Conservation (phyloP, 2,329 filamentous ascomycete species). For the Sclerotinia minor region DNA sequence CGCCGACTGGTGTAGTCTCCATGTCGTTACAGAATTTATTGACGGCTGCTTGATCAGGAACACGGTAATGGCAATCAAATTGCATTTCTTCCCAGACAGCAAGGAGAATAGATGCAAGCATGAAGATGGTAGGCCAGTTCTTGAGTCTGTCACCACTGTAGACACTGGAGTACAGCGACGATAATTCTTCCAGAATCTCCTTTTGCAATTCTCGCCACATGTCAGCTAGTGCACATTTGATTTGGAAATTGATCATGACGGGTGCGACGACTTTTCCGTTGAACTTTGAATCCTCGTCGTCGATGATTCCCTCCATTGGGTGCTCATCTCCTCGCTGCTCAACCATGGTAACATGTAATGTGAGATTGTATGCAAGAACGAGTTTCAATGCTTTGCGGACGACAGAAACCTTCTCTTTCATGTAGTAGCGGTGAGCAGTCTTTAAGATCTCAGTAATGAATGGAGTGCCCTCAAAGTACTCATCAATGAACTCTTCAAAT, state of each 20-base stretch:
- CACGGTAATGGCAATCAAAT: conserved; percentile 95
- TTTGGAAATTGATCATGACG: conserved; percentile 99
- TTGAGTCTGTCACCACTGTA: conserved; percentile 97
- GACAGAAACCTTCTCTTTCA: conserved; percentile 81
- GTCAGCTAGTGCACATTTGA: conserved; percentile 94
- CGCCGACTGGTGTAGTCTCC: conserved; percentile 93
- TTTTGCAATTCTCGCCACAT: conserved; percentile 99
- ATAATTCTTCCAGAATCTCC: conserved; percentile 92
- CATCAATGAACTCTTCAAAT: conserved; percentile 91
- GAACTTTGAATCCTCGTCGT: conserved; percentile 83
- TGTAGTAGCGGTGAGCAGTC: conserved; percentile 91
- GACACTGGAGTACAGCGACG: conserved; percentile 89
- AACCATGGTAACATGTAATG: conserved; percentile 90
- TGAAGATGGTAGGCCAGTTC: conserved; percentile 99
- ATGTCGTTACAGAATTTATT: conserved; percentile 96
- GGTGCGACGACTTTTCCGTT: conserved; percentile 88
- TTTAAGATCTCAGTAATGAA: conserved; percentile 96
- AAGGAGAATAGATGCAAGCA: conserved; percentile 88
- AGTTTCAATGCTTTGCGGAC: conserved; percentile 95
- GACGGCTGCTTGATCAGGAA: conserved; percentile 79
- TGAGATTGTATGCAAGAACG: conserved; percentile 93
- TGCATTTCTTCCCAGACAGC: conserved; percentile 99
- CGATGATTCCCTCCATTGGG: conserved; percentile 75
- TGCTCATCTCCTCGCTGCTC: conserved; percentile 84
- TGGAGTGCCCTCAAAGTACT: conserved; percentile 92